Percentiles rank a stretch among this genome's conserved stretches.
Conservation (phyloP, 805 yeast genomes). For the Helenozyma baotianmanensis region DNA sequence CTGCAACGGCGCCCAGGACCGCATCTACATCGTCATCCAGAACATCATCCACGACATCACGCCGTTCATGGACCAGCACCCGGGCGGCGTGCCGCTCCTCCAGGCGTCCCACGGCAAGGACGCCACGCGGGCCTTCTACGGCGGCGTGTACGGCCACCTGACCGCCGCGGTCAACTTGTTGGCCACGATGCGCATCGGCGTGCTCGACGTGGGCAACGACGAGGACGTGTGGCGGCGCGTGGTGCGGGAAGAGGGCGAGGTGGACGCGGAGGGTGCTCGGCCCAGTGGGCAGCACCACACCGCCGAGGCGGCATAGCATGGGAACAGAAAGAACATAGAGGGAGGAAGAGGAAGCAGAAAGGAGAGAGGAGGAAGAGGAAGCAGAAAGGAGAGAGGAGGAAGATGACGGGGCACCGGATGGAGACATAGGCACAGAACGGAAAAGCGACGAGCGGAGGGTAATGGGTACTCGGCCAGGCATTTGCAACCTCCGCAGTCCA, state of each 20-base stretch:
- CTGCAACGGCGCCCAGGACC: conserved; percentile 35
- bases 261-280: conserved; percentile 8
- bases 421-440: too few species aligned
- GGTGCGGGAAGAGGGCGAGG: conserved; percentile 57
- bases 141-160: conserved; percentile 90
- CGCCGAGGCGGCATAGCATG: conserved; percentile 14
- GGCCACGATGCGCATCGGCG: conserved; percentile 93
- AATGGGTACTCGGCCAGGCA: too few species aligned
- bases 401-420: too few species aligned
- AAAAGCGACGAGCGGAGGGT: too few species aligned
- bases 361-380: too few species aligned
- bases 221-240: conserved; percentile 80
- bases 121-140: conserved; percentile 90
- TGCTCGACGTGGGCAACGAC: conserved; percentile 74
- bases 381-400: too few species aligned
- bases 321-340: too few species aligned
- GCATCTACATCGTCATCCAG: conserved; percentile 72
- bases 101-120: conserved; percentile 84
- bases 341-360: too few species aligned
- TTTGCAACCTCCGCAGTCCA: too few species aligned
- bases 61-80: conserved; percentile 87
- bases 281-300: conserved; percentile 9
- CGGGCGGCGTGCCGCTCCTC: conserved; percentile 84
- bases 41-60: conserved; percentile 93
- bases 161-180: conserved; percentile 88